phyloP scores from a whole-genome alignment of 495 filamentous ascomycete genomes.

The Neohortaea acidophila region DNA sequence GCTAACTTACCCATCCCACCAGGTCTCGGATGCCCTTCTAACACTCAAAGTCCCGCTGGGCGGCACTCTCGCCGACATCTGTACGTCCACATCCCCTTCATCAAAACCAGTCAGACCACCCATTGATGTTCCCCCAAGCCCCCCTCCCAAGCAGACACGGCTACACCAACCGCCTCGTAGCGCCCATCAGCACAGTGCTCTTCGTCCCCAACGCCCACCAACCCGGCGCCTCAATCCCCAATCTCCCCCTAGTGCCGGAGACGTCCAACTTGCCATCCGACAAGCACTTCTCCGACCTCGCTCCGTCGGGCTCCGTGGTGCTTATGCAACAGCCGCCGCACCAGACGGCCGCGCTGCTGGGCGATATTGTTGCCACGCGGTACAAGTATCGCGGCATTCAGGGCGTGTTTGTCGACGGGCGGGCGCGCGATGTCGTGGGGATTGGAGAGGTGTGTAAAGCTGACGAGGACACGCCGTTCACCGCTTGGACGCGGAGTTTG shows the following conservation, averaged over 20 bases:
- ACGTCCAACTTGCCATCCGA: slow-evolving; percentile 28
- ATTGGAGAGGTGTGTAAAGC: slow-evolving; percentile 27
- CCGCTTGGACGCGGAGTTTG: slow-evolving; percentile 42
- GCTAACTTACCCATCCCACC: not conserved
- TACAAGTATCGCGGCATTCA: slow-evolving; percentile 39
- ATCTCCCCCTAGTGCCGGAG: slow-evolving; percentile 22
- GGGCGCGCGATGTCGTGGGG: slow-evolving; percentile 46
- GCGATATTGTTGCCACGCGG: slow-evolving; percentile 51
- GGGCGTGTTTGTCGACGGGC: slow-evolving; percentile 42
- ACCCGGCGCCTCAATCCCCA: slow-evolving; percentile 1
- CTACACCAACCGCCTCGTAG: slow-evolving; percentile 26
- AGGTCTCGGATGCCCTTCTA: slow-evolving; percentile 27
- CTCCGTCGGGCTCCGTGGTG: slow-evolving; percentile 37
- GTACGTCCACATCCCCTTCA: slow-evolving; percentile 22
- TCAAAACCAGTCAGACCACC: not conserved
- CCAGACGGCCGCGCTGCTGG: slow-evolving; percentile 48
- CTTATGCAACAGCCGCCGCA: slow-evolving; percentile 43
- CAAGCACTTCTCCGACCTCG: slow-evolving; percentile 46
- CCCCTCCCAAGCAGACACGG: slow-evolving; percentile 4
- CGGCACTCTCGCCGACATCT: slow-evolving; percentile 44
- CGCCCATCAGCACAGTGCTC: slow-evolving; percentile 48
- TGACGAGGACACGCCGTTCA: slow-evolving; percentile 9
- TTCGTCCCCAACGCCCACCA: slow-evolving; percentile 36
- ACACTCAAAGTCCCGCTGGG: slow-evolving; percentile 23
- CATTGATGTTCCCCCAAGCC: not conserved